phyloP scores from a whole-genome alignment of 805 yeast species.

The Candida dajiaensis region DNA sequence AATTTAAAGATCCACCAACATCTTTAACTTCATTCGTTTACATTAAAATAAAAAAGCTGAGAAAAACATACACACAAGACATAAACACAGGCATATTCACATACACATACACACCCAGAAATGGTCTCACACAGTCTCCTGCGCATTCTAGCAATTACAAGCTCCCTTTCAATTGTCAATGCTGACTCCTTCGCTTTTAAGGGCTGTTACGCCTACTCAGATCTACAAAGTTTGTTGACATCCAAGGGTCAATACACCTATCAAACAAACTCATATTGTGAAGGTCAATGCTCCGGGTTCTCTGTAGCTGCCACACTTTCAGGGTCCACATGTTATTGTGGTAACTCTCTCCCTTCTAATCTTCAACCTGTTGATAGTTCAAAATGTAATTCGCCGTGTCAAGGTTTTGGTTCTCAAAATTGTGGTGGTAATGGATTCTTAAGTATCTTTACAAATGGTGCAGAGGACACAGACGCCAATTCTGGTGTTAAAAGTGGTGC shows the following conservation, averaged over 20 bases:
- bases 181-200: constrained; percentile 4
- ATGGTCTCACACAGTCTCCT: not conserved
- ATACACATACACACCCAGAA: not conserved
- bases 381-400: constrained; percentile 43
- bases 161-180: not conserved
- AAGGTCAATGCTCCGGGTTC: constrained; percentile 40
- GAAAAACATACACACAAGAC: no score
- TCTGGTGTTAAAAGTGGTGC: constrained; percentile 7
- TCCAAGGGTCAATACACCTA: constrained; percentile 43
- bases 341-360: constrained; percentile 36
- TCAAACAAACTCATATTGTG: constrained; percentile 58
- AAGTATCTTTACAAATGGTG: constrained; percentile 35
- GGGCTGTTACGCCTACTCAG: constrained; percentile 31
- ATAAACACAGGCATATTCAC: no score
- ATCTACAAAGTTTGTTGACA: constrained; percentile 19
- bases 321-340: constrained; percentile 65
- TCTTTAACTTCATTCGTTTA: no score
- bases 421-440: constrained; percentile 59
- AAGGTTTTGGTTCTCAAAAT: constrained; percentile 50
- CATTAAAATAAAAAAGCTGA: not conserved
- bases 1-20: no score
- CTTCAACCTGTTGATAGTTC: constrained; percentile 22
- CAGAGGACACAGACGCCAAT: constrained; percentile 15
- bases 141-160: not conserved
- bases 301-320: constrained; percentile 45